These are phyloP conservation scores for Crucibulum laeve DNA, from an alignment of 768 basidiomycete species.

Conservation along the genomic window DNA sequence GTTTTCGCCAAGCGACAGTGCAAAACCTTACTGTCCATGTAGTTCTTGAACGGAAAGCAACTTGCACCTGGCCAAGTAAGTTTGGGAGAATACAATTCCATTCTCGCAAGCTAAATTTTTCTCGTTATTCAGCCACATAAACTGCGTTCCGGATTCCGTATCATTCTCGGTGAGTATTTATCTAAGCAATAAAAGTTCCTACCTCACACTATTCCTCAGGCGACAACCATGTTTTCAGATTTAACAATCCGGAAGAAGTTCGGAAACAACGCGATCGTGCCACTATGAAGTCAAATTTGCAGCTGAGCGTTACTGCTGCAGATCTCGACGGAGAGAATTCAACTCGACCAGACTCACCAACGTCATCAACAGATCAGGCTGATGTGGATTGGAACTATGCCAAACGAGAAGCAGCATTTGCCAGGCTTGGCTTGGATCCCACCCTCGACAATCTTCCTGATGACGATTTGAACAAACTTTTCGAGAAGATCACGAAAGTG, in stretches of 20 bases:
- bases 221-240: conserved; percentile 96
- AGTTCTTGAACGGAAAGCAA: conserved; percentile 96
- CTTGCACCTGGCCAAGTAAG: conserved; percentile 71
- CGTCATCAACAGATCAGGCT: conserved; percentile 56
- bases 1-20: conserved; percentile 4
- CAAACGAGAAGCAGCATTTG: conserved; percentile 88
- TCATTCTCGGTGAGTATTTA: conserved; percentile 76
- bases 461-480: conserved; percentile 90
- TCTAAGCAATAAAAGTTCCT: conserved; percentile 9
- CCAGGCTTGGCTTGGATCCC: conserved; percentile 82
- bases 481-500: conserved; percentile 91
- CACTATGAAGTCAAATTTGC: conserved; percentile 65
- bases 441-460: conserved; percentile 90
- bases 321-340: conserved; percentile 60
- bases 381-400: conserved; percentile 98
- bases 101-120: conserved; percentile 11
- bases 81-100: conserved; percentile 6
- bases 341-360: conserved; percentile 79
- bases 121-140: conserved; percentile 57
- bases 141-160: conserved; percentile 90
- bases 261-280: conserved; percentile 86
- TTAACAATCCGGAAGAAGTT: conserved; percentile 94
- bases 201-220: conserved; percentile 38
- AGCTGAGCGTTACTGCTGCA: conserved; percentile 57
- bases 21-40: conserved; percentile 9